Evolutionary conservation across 306 rosid species (phyloP), one percentile per base, ranked within the genome.

Genomic region (Phaseolus lunatus): DNA sequence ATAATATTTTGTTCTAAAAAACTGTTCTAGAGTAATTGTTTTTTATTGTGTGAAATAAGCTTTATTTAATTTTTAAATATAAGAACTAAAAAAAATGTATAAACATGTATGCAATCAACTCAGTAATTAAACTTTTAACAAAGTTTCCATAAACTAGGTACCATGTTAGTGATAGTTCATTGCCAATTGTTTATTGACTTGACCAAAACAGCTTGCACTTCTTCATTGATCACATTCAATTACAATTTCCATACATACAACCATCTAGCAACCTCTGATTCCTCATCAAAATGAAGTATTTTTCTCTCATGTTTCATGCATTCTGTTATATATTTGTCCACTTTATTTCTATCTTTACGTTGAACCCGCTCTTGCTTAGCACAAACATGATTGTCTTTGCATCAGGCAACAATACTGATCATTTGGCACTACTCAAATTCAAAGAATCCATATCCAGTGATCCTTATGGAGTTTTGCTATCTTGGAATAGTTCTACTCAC

Each of bases 391-490:
- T 20, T 57, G 63, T 45, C 22, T 20, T 3, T 27, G 7, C 64
- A 12, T 54, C 8, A n/a, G 64, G 15, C 65, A 86, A 78, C 3
- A 35, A 81, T 0, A 64, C 50, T 0, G 81, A 80, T 11, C 52
- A 12, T 2, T 3, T 52, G 11, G 13, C 58, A 48, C 20, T 48
- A 15, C 53, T 48, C 20, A 48, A 48, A 5, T 16, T 48, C 20
- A 5, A 16, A n/a, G 19, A 47, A 48, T 48, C 53, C 53, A 48
- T 16, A 15, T 48, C 20, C 8, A 16, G 53, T 48, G 9, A 48
- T 13, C 53, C 53, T 5, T 13, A 3, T 48, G 53, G 9, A 16
- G 18, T 48, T n/a, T 16, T 48, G 20, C 20, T 15, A 0, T 48
- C 53, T 16, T 48, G 53, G 20, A 48, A 48, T 48, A 48, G 20